Evolutionary conservation across 371 early-diverging fungal genomes (phyloP), one percentile per base, ranked within the genome.

Genomic region (Actinomucor elegans): DNA sequence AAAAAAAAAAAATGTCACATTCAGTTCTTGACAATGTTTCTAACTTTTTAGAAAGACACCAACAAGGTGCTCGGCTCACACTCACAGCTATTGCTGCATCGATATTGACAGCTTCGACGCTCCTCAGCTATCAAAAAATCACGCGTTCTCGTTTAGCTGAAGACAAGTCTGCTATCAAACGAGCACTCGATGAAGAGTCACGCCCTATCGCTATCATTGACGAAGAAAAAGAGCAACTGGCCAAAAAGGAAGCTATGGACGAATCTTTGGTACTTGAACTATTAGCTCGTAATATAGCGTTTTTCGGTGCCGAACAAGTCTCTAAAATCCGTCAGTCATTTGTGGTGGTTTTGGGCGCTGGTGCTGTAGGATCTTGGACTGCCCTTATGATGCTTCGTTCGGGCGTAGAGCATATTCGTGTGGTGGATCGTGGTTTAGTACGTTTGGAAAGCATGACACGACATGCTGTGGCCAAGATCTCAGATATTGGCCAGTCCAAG

Each of bases 321-420:
- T 57, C 69, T 1, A 69, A 76, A 46, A 63, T 93, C 10, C 81
- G 86, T 20, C 62, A 77, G 11, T 71, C 89, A 1, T 88, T 86
- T 64, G 94, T 98, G 2, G 73, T 98, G 38, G 89, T 98, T 9
- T 94, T 98, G 4, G 98, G 98, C 14, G 84, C 89, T 4, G 98
- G 98, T n/a, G 97, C 96, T 6, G 94, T 98, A 5, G 98, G 92
- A n/a, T 89, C 91, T 2, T 91, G 92, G 87, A 86, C 93, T 3
- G 93, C 96, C 0, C 73, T 91, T 40, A 93, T 96, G 94, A 79
- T 98, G 34, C 55, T 92, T 32, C 85, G 97, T 31, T 88, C 94
- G 1, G 98, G 98, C 18, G 89, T 96, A 1, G 85, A 86, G 52
- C 81, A 78, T 40, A 67, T 97, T 14, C 85, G 96, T 8, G 59